These are phyloP conservation scores for Xylaria digitata DNA, from an alignment of 2,329 filamentous ascomycete genomes.

Conservation along the genomic window DNA sequence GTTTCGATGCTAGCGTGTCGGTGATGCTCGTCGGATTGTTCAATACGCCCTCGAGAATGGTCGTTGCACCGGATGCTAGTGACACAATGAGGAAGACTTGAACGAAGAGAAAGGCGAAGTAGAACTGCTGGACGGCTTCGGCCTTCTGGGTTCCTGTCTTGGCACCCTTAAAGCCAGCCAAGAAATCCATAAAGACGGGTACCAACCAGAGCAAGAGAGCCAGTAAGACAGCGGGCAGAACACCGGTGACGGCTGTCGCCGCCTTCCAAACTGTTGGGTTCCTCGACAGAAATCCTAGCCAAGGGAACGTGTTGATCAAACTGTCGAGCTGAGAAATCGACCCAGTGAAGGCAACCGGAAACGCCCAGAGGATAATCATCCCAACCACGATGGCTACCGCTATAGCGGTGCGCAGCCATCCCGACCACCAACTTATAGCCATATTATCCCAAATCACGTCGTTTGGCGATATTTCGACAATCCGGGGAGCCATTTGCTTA, in stretches of 20 bases:
- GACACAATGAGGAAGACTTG: slow-evolving; percentile 95
- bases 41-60: slow-evolving; percentile 68
- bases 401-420: slow-evolving; percentile 76
- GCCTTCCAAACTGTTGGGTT: slow-evolving; percentile 71
- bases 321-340: slow-evolving; percentile 80
- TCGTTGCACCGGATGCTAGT: slow-evolving; percentile 76
- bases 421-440: slow-evolving; percentile 93
- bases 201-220: slow-evolving; percentile 82
- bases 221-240: slow-evolving; percentile 82
- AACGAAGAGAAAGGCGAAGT: slow-evolving; percentile 93
- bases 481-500: slow-evolving; percentile 89
- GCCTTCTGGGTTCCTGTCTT: slow-evolving; percentile 84
- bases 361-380: slow-evolving; percentile 89
- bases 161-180: slow-evolving; percentile 79
- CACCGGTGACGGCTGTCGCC: slow-evolving; percentile 77
- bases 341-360: slow-evolving; percentile 90
- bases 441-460: slow-evolving; percentile 98
- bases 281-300: slow-evolving; percentile 75
- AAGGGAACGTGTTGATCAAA: slow-evolving; percentile 72
- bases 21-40: slow-evolving; percentile 75
- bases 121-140: slow-evolving; percentile 89
- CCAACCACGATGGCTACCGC: slow-evolving; percentile 74
- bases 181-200: slow-evolving; percentile 79
- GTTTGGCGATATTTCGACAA: slow-evolving; percentile 91
- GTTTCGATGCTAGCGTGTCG: slow-evolving; percentile 76